These are phyloP conservation scores for Brassica napus DNA, from an alignment of 345 rosid genomes.

Conservation along the genomic window Da-Ae NC_063436.1:31662001-31662500, in stretches of 20 bases:
- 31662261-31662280: not conserved
- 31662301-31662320: slow-evolving; percentile 6
- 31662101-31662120: slow-evolving; percentile 39
- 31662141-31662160: not conserved
- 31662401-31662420: slow-evolving; percentile 9
- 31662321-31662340: slow-evolving; percentile 5
- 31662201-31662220: not conserved
- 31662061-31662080: slow-evolving; percentile 43
- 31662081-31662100: slow-evolving; percentile 40
- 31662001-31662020: slow-evolving; percentile 31
- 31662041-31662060: not conserved
- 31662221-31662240: too few relatives aligned
- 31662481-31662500: not conserved
- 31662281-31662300: not conserved
- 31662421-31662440: not conserved
- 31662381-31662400: slow-evolving; percentile 29
- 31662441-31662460: slow-evolving; percentile 1
- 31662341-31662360: slow-evolving; percentile 26
- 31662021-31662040: slow-evolving; percentile 38
- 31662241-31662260: slow-evolving; percentile 18
- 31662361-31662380: slow-evolving; percentile 2
- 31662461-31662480: not conserved
- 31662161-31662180: slow-evolving; percentile 39
- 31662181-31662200: slow-evolving; percentile 38
- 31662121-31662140: slow-evolving; percentile 21